Percentiles rank a stretch among this genome's conserved stretches.
Conservation (phyloP, 2,329 filamentous ascomycete genomes). For the Ascochyta lentis region DNA sequence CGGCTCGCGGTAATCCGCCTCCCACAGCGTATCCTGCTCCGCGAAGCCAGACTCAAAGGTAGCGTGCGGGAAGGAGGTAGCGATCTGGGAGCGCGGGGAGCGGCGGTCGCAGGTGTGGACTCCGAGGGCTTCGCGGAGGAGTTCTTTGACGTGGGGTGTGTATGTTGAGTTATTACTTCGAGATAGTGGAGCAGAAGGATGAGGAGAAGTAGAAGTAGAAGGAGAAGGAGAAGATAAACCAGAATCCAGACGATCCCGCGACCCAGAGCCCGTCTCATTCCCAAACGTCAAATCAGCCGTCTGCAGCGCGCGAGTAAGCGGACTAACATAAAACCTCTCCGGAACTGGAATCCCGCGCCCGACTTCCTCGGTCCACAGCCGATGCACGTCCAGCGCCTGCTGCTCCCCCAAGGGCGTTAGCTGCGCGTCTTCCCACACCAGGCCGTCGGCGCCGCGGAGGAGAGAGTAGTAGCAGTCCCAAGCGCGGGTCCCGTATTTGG, state of each 20-base stretch:
- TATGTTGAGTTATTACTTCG: constrained; percentile 47
- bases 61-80: constrained; percentile 57
- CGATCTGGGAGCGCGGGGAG: constrained; percentile 60
- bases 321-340: constrained; percentile 69
- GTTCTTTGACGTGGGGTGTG: constrained; percentile 67
- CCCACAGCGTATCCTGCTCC: constrained; percentile 64
- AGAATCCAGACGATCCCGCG: too few species aligned
- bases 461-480: constrained; percentile 75
- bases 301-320: constrained; percentile 67
- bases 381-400: constrained; percentile 65
- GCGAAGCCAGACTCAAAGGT: constrained; percentile 66
- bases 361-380: constrained; percentile 64
- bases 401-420: constrained; percentile 65
- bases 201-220: too few species aligned
- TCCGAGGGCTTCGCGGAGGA: constrained; percentile 69
- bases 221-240: too few species aligned
- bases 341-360: constrained; percentile 64
- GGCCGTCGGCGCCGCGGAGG: constrained; percentile 67
- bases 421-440: constrained; percentile 67
- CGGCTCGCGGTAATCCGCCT: constrained; percentile 46
- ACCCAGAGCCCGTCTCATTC: too few species aligned
- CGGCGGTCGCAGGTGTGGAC: constrained; percentile 73
- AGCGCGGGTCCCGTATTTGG: constrained; percentile 70
- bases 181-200: too few species aligned
- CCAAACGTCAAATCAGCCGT: constrained; percentile 69